These are phyloP conservation scores for Haplosporangium gracile DNA, from an alignment of 192 early-diverging fungal genomes.

Conservation along the genomic window DNA sequence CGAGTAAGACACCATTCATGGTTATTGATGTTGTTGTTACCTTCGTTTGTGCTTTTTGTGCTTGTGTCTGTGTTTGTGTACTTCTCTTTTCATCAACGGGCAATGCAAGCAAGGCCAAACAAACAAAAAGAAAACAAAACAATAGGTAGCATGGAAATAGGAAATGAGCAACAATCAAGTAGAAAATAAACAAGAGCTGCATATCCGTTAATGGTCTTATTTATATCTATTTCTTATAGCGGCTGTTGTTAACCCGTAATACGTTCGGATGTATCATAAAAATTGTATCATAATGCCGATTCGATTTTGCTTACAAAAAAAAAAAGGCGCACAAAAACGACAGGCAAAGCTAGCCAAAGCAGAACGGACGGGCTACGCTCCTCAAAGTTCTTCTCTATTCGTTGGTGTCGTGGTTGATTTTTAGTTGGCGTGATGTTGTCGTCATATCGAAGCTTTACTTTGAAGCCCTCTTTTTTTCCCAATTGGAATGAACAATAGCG, in stretches of 20 bases:
- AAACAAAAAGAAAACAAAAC: not conserved
- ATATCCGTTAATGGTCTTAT: not conserved
- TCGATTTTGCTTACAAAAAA: too few relatives aligned
- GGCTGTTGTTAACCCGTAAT: not conserved
- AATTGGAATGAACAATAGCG: not conserved
- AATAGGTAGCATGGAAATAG: not conserved
- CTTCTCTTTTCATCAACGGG: not conserved
- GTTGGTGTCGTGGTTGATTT: not conserved
- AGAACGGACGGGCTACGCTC: not conserved
- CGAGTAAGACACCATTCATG: not conserved
- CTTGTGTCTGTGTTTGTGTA: not conserved
- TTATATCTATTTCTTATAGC: not conserved
- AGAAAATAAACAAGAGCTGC: slow-evolving; percentile 5
- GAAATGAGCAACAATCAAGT: not conserved
- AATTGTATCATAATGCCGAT: too few relatives aligned
- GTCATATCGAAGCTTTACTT: not conserved
- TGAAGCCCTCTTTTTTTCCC: not conserved
- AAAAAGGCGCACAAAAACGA: too few relatives aligned
- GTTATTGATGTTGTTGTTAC: not conserved
- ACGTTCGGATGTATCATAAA: too few relatives aligned
- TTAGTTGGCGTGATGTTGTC: not conserved
- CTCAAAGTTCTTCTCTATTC: not conserved
- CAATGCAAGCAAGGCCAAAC: not conserved
- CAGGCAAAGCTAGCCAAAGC: too few relatives aligned
- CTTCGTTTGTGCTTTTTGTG: not conserved